A percentile compares a stretch with the other conserved stretches of the same genome.
Evolutionary conservation across 306 rosid genomes (phyloP).

Genomic region (Canavalia ensiformis): DNA sequence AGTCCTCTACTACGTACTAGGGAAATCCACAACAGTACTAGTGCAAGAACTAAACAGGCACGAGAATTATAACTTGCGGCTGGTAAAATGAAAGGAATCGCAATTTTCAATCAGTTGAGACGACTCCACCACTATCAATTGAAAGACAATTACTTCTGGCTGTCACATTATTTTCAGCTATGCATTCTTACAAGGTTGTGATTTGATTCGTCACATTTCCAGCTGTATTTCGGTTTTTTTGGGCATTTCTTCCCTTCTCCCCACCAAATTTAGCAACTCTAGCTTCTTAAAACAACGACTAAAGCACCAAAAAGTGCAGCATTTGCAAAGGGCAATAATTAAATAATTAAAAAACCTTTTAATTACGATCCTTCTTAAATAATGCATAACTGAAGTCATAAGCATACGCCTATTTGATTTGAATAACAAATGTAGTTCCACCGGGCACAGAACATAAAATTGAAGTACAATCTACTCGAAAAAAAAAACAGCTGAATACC

Average conservation of each 20-base stretch:
- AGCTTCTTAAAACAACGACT: background rate
- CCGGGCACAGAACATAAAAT: slow-evolving; percentile 32
- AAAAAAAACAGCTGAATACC: slow-evolving; percentile 31
- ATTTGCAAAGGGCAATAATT: background rate
- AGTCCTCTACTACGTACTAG: background rate
- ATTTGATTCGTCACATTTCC: background rate
- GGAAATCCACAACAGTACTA: too few relatives aligned
- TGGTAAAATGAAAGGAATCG: background rate
- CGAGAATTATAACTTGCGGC: too few relatives aligned
- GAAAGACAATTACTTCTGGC: background rate
- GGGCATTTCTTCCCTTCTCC: background rate
- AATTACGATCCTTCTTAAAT: background rate
- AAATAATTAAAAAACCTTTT: background rate
- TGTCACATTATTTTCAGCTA: background rate
- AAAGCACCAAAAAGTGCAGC: background rate
- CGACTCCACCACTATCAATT: background rate
- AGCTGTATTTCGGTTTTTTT: background rate
- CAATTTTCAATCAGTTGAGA: background rate
- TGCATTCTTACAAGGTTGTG: background rate
- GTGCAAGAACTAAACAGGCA: too few relatives aligned
- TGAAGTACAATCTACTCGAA: slow-evolving; percentile 22
- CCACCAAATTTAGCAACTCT: background rate
- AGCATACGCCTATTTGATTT: background rate
- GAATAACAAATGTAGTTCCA: slow-evolving; percentile 22
- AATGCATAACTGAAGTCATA: background rate